Evolutionary conservation across 768 basidiomycete genomes (phyloP), one percentile per base, ranked within the genome.

Genomic region (Boletus sp.): DNA sequence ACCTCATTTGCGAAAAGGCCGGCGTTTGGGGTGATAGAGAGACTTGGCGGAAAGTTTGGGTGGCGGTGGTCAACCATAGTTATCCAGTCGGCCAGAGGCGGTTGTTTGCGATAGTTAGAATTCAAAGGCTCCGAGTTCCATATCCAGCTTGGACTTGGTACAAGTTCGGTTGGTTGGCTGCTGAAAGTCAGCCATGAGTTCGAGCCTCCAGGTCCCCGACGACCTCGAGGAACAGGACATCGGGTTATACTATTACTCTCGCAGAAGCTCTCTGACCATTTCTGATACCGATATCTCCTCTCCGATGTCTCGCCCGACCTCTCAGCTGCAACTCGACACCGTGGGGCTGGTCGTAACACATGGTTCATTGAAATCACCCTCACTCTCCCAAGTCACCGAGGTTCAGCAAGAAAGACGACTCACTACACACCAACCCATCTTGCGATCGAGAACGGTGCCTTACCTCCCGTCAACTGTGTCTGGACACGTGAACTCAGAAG

Each of bases 371-470:
- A 73, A 67, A 46, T 74, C 75, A 0, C 61, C 73, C 1, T 76
- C 75, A 5, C 63, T 72, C 23, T 69, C 70, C 2, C 68, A 69
- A 23, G 59, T 72, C 14, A 47, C 54, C 5, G 57, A 70, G 21
- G 51, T 50, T 11, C 55, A 58, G 29, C 53, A 58, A 14, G 60
- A 59, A 4, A 56, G 49, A 45, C 52, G 48, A 17, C 56, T 57
- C 27, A 27, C 35, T 33, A 42, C 34, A 50, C 57, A 63, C 15
- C 64, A 71, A 39, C 62, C 66, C 0, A 33, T 80, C 9, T 67
- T 74, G 23, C 75, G 81, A 19, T 81, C 82, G 11, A 73, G 66
- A 47, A 82, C 82, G 2, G 66, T 78, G 43, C 78, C 82, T 4
- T 64, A 73, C 23, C 64, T 77, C 21, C 68, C 65, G 6, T 74